phyloP scores from a whole-genome alignment of 305 asterid species.

The Fraxinus ornus region DNA sequence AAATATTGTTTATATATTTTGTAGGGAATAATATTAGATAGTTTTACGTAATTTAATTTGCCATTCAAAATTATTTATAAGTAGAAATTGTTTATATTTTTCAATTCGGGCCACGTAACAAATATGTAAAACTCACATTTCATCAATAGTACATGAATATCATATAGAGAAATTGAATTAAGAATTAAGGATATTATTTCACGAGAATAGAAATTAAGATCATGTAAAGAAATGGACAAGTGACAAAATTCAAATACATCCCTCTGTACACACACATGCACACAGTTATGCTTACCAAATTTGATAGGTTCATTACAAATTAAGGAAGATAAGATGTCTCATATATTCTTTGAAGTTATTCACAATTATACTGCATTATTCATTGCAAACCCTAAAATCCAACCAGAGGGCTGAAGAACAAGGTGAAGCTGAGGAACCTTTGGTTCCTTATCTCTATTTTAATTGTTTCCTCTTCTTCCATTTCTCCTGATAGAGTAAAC shows the following conservation, averaged over 20 bases:
- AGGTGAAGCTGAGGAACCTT: neutral
- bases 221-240: neutral
- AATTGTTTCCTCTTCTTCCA: neutral
- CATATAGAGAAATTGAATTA: neutral
- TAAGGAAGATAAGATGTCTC: neutral
- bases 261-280: neutral
- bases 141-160: neutral
- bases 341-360: neutral
- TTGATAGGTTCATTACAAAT: neutral
- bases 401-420: neutral
- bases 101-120: neutral
- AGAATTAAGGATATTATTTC: neutral
- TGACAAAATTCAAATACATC: neutral
- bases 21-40: neutral
- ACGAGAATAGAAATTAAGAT: neutral
- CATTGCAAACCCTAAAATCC: neutral
- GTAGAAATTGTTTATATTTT: neutral
- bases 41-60: neutral
- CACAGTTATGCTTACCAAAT: neutral
- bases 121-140: neutral
- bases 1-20: neutral
- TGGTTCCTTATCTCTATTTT: constrained; percentile 5
- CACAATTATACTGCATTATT: neutral
- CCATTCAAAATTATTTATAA: neutral
- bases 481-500: constrained; percentile 30